A percentile compares a stretch with the other conserved stretches of the same genome.
Evolutionary conservation across 2,329 filamentous ascomycete genomes (phyloP).

Genomic region (Pseudogymnoascus sp.): DNA sequence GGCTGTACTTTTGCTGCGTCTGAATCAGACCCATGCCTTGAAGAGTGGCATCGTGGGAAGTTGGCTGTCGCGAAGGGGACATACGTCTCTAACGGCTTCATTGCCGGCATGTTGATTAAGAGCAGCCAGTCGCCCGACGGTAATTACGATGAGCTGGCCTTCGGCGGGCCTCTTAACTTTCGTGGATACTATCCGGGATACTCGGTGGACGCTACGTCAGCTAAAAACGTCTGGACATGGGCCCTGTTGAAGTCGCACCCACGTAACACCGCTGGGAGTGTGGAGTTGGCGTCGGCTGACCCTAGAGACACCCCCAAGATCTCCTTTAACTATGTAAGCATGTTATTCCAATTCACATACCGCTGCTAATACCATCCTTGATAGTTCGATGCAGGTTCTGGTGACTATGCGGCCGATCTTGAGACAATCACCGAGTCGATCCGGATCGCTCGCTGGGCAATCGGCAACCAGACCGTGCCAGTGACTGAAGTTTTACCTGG

Average conservation of each 20-base stretch:
- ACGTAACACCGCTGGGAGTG: constrained; percentile 53
- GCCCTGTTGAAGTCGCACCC: constrained; percentile 53
- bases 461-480: constrained; percentile 34
- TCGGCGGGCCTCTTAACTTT: constrained; percentile 27
- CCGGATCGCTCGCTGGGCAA: constrained; percentile 23
- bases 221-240: constrained; percentile 32
- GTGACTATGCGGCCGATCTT: constrained; percentile 14
- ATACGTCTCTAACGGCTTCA: constrained; percentile 42
- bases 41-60: constrained; percentile 19
- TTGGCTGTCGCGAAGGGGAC: constrained; percentile 20
- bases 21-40: constrained; percentile 31
- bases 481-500: constrained; percentile 39
- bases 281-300: constrained; percentile 52
- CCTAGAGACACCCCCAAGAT: constrained; percentile 58
- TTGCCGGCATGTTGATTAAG: constrained; percentile 29
- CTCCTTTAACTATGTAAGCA: constrained; percentile 45
- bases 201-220: constrained; percentile 29
- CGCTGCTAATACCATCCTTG: background rate
- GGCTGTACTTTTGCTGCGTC: constrained; percentile 33
- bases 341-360: background rate
- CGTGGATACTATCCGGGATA: constrained; percentile 38
- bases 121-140: constrained; percentile 32
- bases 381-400: constrained; percentile 38
- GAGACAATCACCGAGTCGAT: constrained; percentile 18
- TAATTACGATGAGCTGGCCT: constrained; percentile 34